Evolutionary conservation across 1,284 basidiomycete genomes (phyloP), one percentile per base, ranked within the genome.

Genomic region (Quambalaria eucalypti): DNA sequence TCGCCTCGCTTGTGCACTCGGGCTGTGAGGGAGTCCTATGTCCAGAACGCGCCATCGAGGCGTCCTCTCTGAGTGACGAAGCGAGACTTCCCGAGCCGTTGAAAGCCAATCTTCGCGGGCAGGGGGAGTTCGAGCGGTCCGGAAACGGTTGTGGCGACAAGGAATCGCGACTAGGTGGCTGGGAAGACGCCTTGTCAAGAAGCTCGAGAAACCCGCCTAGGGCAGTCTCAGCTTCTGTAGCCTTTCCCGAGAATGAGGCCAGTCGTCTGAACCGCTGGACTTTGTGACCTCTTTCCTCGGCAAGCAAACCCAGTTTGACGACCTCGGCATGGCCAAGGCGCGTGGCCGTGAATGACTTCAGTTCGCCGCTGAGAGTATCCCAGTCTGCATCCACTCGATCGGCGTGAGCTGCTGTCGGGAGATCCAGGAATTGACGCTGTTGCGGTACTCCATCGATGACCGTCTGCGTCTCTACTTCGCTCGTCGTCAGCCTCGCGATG

Each of bases 381-480:
- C 48, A 51, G 4, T 21, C 38, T 8, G 16, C 9, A 12, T n/a
- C 26, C 25, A 52, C 47, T 23, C 23, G 2, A 7, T 50, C 28
- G 33, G 28, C 51, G 12, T 56, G 28, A 2, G 10, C 50, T n/a
- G 33, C 19, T 9, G 25, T 47, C 2, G 55, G 55, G 6, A 56
- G 39, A n/a, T 30, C 29, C 7, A 56, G 30, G 23, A 51, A 39
- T 12, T 29, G 25, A 26, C 51, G 30, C 38, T 42, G 28, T 25
- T 56, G 54, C 8, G 42, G 25, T 19, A 36, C 8, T 10, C 54
- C 54, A 42, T 51, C 51, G 16, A 42, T 19, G 2, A 40, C 42
- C 2, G 54, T 56, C 31, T 56, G 54, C 3, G 21, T 38, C 16
- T 56, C 54, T 9, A 56, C 25, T 6, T 44, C 21, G 19, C 40